phyloP scores from a whole-genome alignment of 2,329 filamentous ascomycete species.

The Aureobasidium sp. region DNA sequence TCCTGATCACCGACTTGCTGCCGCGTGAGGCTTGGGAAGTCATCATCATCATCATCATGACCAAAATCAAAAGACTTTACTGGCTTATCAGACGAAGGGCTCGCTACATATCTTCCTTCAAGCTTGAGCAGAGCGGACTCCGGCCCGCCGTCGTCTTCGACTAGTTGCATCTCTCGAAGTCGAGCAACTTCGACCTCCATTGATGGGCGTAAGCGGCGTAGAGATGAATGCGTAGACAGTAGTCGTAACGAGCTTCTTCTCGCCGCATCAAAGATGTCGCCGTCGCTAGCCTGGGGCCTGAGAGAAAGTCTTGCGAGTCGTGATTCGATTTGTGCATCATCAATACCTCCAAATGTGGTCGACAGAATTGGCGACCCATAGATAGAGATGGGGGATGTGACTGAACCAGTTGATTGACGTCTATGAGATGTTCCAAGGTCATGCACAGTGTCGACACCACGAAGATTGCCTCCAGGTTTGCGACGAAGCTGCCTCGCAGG shows the following conservation, averaged over 20 bases:
- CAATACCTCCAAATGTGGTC: conserved; percentile 7
- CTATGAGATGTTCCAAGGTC: conserved; percentile 37
- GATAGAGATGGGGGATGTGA: conserved; percentile 12
- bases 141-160: conserved; percentile 70
- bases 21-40: neutral
- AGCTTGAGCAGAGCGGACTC: conserved; percentile 90
- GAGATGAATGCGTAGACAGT: conserved; percentile 48
- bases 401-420: conserved; percentile 42
- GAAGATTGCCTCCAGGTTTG: conserved; percentile 43
- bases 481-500: conserved; percentile 36
- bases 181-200: conserved; percentile 86
- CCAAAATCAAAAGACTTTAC: neutral
- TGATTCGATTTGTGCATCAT: conserved; percentile 6
- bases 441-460: conserved; percentile 40
- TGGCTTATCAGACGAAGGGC: neutral
- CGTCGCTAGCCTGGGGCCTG: conserved; percentile 11
- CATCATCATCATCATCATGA: neutral
- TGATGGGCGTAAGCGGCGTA: conserved; percentile 54
- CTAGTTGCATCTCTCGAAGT: conserved; percentile 81
- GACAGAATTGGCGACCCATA: conserved; percentile 11
- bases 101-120: conserved; percentile 68
- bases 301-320: conserved; percentile 3
- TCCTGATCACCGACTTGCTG: neutral
- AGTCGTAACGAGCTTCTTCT: conserved; percentile 22
- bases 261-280: neutral